phyloP scores from a whole-genome alignment of 2,329 filamentous ascomycete species.

The Karstenula rhodostoma region DNA sequence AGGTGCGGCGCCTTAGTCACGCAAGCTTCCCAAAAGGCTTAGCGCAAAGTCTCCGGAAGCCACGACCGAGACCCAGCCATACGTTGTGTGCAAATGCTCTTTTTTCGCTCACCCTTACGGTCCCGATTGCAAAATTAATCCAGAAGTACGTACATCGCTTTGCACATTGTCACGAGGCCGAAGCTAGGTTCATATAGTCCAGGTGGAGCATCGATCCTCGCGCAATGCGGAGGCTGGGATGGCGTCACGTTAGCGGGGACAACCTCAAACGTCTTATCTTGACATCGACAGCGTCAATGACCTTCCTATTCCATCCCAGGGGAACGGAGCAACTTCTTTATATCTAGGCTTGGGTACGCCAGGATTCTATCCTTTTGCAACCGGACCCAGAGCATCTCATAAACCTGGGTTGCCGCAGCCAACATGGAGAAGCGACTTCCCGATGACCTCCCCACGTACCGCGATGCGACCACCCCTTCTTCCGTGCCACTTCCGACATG shows the following conservation, averaged over 20 bases:
- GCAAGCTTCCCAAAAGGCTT: no score
- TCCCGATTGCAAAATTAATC: no score
- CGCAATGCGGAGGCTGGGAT: conserved; percentile 20
- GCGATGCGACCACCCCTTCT: conserved; percentile 26
- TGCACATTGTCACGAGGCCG: neutral
- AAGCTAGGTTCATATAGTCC: neutral
- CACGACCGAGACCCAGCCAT: no score
- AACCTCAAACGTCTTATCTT: conserved; percentile 4
- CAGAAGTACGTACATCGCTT: neutral
- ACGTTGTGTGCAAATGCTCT: no score
- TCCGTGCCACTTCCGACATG: conserved; percentile 18
- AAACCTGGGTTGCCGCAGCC: neutral
- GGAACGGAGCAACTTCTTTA: neutral
- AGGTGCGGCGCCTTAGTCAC: no score
- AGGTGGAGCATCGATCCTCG: neutral
- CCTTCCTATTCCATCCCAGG: neutral
- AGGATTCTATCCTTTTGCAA: neutral
- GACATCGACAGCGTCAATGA: neutral
- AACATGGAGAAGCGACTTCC: conserved; percentile 30
- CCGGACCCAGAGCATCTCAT: neutral
- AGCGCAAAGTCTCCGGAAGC: no score
- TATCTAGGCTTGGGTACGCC: neutral
- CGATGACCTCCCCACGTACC: conserved; percentile 33
- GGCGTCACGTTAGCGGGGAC: conserved; percentile 11
- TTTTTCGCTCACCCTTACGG: neutral